Conservation (phyloP, 768 basidiomycete genomes). For the Strobilomyces echinocephalus region DNA sequence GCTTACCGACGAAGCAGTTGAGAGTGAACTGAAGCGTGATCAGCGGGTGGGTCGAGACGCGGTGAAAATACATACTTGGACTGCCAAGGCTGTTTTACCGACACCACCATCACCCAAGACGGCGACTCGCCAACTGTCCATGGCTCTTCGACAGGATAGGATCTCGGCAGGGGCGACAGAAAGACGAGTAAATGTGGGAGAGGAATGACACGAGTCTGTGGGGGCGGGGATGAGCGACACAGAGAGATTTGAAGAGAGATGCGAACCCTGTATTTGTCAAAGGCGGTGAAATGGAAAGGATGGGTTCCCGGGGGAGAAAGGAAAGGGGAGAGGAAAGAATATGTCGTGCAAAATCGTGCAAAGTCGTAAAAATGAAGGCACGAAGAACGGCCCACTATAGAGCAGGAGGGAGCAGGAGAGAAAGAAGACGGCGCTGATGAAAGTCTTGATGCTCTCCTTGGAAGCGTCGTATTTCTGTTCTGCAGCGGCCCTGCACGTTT, state of each 20-base stretch:
- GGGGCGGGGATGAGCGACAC: conserved; percentile 12
- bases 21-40: conserved; percentile 75
- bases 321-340: conserved; percentile 38
- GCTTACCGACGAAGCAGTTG: conserved; percentile 92
- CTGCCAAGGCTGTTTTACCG: conserved; percentile 93
- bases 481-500: conserved; percentile 24
- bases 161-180: conserved; percentile 16
- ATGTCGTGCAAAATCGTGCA: conserved; percentile 67
- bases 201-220: conserved; percentile 19
- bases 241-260: conserved; percentile 20
- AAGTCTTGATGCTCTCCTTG: conserved; percentile 27
- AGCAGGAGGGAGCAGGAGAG: conserved; percentile 26
- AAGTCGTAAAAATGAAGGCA: conserved; percentile 54
- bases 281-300: conserved; percentile 27
- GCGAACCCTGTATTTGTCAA: conserved; percentile 29
- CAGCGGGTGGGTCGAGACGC: conserved; percentile 2
- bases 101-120: conserved; percentile 97
- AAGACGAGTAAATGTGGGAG: conserved; percentile 25
- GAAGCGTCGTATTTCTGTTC: conserved; percentile 34
- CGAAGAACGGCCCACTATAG: conserved; percentile 22
- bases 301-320: conserved; percentile 29
- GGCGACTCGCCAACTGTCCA: conserved; percentile 95
- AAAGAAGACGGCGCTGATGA: conserved; percentile 33
- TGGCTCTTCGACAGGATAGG: conserved; percentile 36
- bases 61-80: conserved; percentile 59